phyloP scores from a whole-genome alignment of 2,329 filamentous ascomycete genomes.

The Paecilomyces formosus region DNA sequence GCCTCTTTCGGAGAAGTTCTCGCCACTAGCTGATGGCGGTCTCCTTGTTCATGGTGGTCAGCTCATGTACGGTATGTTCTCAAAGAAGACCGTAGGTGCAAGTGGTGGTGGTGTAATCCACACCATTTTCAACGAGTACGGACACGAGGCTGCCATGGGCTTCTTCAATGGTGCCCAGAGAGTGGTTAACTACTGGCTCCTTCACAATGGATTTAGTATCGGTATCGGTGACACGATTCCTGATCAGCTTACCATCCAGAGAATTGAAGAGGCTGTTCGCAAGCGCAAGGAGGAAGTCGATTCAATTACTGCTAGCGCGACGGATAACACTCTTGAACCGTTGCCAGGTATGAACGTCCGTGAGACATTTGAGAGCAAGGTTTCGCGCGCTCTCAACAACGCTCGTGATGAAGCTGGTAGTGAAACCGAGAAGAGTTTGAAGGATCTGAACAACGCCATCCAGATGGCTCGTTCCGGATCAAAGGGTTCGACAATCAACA shows the following conservation, averaged over 20 bases:
- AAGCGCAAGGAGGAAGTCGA: conserved; percentile 76
- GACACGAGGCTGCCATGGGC: conserved; percentile 74
- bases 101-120: conserved; percentile 86
- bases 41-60: conserved; percentile 79
- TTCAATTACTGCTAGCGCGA: conserved; percentile 67
- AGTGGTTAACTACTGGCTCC: conserved; percentile 93
- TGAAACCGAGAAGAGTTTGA: conserved; percentile 82
- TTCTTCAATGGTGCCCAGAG: conserved; percentile 96
- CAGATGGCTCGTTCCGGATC: conserved; percentile 95
- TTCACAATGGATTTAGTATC: conserved; percentile 95
- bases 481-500: conserved; percentile 98
- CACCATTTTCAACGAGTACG: conserved; percentile 92
- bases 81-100: conserved; percentile 91
- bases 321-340: conserved; percentile 81
- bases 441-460: conserved; percentile 92
- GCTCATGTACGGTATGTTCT: conserved; percentile 81
- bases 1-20: conserved; percentile 45
- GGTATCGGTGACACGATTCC: conserved; percentile 98
- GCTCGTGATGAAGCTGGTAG: conserved; percentile 96
- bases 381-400: conserved; percentile 86
- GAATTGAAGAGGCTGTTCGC: conserved; percentile 75
- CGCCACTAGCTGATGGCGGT: conserved; percentile 66
- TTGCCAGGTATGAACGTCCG: conserved; percentile 96
- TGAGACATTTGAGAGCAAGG: conserved; percentile 96
- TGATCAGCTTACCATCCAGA: conserved; percentile 72